Percentiles rank a stretch among this genome's conserved stretches.
phyloP scores from a whole-genome alignment of 192 early-diverging fungal species.

The Backusella circina region DNA sequence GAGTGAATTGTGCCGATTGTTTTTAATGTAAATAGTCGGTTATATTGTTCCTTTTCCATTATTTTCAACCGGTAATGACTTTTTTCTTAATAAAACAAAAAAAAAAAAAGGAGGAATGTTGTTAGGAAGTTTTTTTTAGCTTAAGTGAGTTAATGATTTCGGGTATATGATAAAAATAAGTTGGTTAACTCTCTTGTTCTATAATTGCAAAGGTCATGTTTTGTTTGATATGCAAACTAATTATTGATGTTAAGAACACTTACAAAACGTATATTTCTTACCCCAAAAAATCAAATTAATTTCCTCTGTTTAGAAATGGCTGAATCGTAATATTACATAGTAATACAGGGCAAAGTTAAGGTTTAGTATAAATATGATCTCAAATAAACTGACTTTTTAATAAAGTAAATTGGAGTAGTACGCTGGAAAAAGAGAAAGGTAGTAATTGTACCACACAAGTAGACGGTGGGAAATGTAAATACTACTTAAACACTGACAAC shows the following conservation, averaged over 20 bases:
- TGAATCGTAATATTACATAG: neutral
- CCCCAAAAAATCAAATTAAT: neutral
- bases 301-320: neutral
- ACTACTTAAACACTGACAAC: no score
- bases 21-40: neutral
- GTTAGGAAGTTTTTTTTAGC: neutral
- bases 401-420: neutral
- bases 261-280: neutral
- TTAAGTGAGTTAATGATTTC: neutral
- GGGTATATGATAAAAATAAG: neutral
- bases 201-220: neutral
- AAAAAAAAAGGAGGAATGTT: neutral
- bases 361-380: neutral
- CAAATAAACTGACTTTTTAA: neutral
- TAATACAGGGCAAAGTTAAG: neutral
- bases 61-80: neutral
- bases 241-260: neutral
- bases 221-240: neutral
- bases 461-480: neutral
- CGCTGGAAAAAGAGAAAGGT: neutral
- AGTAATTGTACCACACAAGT: neutral
- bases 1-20: neutral
- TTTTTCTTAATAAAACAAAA: neutral
- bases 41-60: neutral
- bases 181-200: neutral